Percentiles rank a stretch among this genome's conserved stretches.
Conservation (phyloP, 2,329 filamentous ascomycete genomes). For the Exserohilum turcica region DNA sequence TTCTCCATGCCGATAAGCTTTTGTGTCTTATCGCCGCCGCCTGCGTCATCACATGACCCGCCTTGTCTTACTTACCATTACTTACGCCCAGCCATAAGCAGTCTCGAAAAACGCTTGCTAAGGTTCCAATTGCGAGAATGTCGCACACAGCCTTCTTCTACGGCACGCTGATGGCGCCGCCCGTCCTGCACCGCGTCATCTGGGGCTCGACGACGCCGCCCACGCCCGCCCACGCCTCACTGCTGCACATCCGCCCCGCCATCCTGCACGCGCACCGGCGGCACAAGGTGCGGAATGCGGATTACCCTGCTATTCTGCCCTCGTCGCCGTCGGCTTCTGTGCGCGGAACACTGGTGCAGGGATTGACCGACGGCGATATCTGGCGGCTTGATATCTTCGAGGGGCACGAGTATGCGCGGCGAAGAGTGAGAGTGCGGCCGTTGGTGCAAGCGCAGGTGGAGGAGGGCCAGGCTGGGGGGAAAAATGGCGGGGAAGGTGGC, state of each 20-base stretch:
- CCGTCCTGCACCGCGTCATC: slow-evolving; percentile 84
- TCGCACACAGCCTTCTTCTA: slow-evolving; percentile 68
- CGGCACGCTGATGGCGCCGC: slow-evolving; percentile 79
- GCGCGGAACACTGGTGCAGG: slow-evolving; percentile 74
- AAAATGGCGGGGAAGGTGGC: slow-evolving; percentile 18
- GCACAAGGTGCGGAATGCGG: slow-evolving; percentile 67
- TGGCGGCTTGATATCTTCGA: slow-evolving; percentile 80
- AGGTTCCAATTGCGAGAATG: no score
- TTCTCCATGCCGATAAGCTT: no score
- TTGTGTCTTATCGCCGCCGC: no score
- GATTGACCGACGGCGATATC: slow-evolving; percentile 78
- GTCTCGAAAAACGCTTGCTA: no score
- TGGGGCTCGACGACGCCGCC: slow-evolving; percentile 63
- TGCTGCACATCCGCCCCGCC: slow-evolving; percentile 72
- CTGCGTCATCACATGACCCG: no score
- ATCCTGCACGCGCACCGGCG: slow-evolving; percentile 76
- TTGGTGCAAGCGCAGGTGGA: slow-evolving; percentile 32
- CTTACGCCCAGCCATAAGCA: no score
- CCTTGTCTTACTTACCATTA: no score
- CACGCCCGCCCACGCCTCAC: slow-evolving; percentile 54
- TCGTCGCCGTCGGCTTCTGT: slow-evolving; percentile 52
- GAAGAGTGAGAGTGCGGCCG: slow-evolving; percentile 53
- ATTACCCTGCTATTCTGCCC: slow-evolving; percentile 80
- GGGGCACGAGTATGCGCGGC: slow-evolving; percentile 71
- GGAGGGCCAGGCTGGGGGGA: background rate